Base-by-base conservation (phyloP, 495 filamentous ascomycete genomes). In the Penicillium steckii region DNA sequence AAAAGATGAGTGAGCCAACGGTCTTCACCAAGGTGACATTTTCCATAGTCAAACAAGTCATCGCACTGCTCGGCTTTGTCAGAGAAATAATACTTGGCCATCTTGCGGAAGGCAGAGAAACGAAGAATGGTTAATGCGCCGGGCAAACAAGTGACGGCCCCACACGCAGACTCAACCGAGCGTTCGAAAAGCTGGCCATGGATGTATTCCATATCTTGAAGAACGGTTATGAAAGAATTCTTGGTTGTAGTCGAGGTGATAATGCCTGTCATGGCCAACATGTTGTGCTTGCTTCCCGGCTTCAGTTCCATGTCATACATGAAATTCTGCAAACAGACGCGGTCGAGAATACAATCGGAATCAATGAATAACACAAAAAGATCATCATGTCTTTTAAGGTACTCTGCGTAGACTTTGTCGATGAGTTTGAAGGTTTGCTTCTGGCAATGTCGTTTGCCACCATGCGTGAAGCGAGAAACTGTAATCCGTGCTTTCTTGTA, bases 241-340 rank as follows among this genome's bases (percentile, higher is more conserved):
- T 91, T 95, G 56, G 85, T 81, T 0, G 94, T 96, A 0, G 94
- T 98, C 1, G 90, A 89, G 2, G 94, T 98, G 59, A 98, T 97
- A 55, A 98, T 89, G 8, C 94, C 94, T 3, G 94, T 97, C 94
- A 97, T 97, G 29, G 94, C 94, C 54, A 97, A 74, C 93, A 97
- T 96, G 67, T 91, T 91, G 55, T 86, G 82, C 62, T 89, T 85
- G 73, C 91, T 95, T 21, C 92, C 91, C 3, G 94, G 93, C 70
- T 94, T 96, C 22, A 98, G 77, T 67, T 98, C 93, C 94, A 98
- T 98, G 63, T 97, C 94, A 66, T 95, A 97, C 73, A 98, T 90
- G 67, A 98, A 97, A 59, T 98, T 98, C 68, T 97, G 93, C 54
- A 98, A 81, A 68, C 94, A 97, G 22, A 92, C 81, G 48, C 83